Percentiles rank a stretch among this genome's conserved stretches.
Evolutionary conservation across 1,284 basidiomycete genomes (phyloP).

Genomic region (Puccinia hordei): DNA sequence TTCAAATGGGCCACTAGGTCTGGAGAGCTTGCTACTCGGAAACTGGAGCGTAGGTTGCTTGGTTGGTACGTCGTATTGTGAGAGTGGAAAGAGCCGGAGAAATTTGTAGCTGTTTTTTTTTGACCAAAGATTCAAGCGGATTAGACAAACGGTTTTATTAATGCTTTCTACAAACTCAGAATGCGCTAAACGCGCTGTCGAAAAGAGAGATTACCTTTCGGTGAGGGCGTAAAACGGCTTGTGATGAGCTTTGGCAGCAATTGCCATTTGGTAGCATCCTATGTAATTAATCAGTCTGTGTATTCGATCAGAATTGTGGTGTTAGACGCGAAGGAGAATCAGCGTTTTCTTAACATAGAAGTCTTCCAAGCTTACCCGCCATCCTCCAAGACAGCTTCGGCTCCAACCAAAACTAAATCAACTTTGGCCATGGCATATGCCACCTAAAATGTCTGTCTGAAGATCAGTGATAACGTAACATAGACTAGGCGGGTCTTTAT

Average conservation of each 20-base stretch:
- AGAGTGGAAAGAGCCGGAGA: constrained; percentile 58
- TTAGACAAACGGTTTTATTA: not conserved
- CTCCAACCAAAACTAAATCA: constrained; percentile 91
- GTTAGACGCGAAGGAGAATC: too few relatives aligned
- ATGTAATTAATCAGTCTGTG: constrained; percentile 76
- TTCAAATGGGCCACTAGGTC: not conserved
- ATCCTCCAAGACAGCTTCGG: constrained; percentile 94
- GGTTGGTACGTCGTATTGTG: constrained; percentile 56
- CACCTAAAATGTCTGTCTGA: constrained; percentile 13
- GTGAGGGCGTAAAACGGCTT: constrained; percentile 97
- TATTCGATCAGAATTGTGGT: too few relatives aligned
- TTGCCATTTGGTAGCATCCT: constrained; percentile 91
- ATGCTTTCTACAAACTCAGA: too few relatives aligned
- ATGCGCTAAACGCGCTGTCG: too few relatives aligned
- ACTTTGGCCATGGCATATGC: constrained; percentile 95
- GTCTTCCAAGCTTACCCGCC: constrained; percentile 60
- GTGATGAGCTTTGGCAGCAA: constrained; percentile 88
- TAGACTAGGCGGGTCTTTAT: not conserved
- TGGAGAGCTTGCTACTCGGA: constrained; percentile 2
- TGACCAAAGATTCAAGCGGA: not conserved
- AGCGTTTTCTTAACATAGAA: not conserved
- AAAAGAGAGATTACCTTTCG: constrained; percentile 66
- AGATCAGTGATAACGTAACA: not conserved
- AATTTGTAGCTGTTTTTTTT: constrained; percentile 57
- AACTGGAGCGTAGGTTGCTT: constrained; percentile 32